Conservation (phyloP, 2,329 filamentous ascomycete species). For the Penicillium sp. region DNA sequence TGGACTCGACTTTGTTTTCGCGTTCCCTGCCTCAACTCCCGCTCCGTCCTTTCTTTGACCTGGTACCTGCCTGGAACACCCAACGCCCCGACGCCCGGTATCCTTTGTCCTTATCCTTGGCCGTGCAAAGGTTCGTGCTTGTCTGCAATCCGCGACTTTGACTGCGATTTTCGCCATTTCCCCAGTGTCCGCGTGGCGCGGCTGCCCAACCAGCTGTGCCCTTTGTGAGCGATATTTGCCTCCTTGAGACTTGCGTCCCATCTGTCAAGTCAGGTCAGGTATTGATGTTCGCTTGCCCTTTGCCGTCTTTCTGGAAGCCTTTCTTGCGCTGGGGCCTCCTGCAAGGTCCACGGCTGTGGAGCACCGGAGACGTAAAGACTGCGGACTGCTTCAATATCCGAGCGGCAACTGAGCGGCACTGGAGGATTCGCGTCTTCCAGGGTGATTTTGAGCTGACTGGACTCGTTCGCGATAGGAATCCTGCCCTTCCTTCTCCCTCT, state of each 20-base stretch:
- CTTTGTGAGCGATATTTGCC: background rate
- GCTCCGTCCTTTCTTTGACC: background rate
- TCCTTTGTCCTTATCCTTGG: background rate
- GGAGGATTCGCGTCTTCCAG: background rate
- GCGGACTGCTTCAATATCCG: background rate
- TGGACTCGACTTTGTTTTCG: background rate
- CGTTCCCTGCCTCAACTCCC: background rate
- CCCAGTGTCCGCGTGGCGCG: constrained; percentile 2
- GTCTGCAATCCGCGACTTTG: background rate
- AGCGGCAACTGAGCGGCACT: constrained; percentile 1
- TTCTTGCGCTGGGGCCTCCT: background rate
- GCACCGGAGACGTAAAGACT: background rate
- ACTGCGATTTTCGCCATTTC: background rate
- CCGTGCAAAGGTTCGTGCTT: constrained; percentile 3
- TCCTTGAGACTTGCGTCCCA: background rate
- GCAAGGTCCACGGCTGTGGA: background rate
- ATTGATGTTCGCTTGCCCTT: background rate
- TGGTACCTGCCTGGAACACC: background rate
- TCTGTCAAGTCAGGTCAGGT: background rate
- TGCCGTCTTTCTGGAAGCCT: background rate
- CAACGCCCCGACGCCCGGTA: background rate
- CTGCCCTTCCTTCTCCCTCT: constrained; percentile 1
- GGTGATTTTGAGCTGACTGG: constrained; percentile 9
- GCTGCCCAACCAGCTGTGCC: constrained; percentile 3
- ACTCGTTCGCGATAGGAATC: constrained; percentile 8